Percentiles rank a stretch among this genome's conserved stretches.
Conservation (phyloP, 1,284 basidiomycete species). For the Apiotrichum mycotoxinovorans region DNA sequence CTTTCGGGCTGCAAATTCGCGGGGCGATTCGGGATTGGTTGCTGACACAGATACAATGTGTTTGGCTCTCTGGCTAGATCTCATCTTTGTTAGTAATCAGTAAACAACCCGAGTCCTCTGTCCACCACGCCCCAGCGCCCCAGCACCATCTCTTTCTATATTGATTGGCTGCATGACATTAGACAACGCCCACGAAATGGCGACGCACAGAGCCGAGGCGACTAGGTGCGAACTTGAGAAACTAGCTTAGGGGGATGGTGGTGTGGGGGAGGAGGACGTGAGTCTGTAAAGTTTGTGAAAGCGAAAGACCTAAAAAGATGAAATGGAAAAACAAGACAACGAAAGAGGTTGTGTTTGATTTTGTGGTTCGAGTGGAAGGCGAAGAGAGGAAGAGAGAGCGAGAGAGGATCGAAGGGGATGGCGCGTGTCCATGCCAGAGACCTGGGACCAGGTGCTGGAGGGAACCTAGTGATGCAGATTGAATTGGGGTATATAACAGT, state of each 20-base stretch:
- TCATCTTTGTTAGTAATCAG: background rate
- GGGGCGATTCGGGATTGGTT: background rate
- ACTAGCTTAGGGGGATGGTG: background rate
- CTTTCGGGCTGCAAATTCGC: background rate
- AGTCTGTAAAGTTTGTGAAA: background rate
- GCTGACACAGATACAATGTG: too few relatives aligned
- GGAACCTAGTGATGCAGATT: constrained; percentile 4
- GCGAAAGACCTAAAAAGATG: too few relatives aligned
- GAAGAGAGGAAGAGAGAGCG: background rate
- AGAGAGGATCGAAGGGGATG: background rate
- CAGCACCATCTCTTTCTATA: background rate
- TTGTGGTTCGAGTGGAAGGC: too few relatives aligned
- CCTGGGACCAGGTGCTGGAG: background rate
- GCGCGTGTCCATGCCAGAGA: constrained; percentile 5
- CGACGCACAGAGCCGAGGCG: background rate
- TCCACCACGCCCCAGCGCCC: too few relatives aligned
- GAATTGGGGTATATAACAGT: background rate
- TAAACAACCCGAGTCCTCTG: background rate
- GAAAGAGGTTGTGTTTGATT: too few relatives aligned
- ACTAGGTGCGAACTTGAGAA: background rate
- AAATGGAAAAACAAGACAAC: too few relatives aligned
- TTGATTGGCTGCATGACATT: constrained; percentile 5
- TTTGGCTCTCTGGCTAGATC: too few relatives aligned
- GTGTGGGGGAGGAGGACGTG: too few relatives aligned
- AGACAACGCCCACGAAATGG: constrained; percentile 2